Percentiles rank a stretch among this genome's conserved stretches.
phyloP scores from a whole-genome alignment of 1,284 basidiomycete species.

The Papiliotrema nemorosa region DNA sequence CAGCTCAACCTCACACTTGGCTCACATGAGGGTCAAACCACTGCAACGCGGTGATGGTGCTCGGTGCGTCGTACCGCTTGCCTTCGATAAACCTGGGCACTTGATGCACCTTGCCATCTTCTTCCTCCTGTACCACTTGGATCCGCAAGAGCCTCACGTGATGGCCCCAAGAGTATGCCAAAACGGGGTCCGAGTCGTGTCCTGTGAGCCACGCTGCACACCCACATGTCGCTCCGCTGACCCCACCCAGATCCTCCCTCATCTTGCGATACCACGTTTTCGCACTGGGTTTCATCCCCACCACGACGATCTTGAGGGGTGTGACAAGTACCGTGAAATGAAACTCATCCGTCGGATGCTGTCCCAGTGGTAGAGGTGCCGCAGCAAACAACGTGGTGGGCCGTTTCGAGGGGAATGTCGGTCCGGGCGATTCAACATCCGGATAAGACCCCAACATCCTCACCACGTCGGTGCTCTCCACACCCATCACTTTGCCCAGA shows the following conservation, averaged over 20 bases:
- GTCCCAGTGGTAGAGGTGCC: slow-evolving; percentile 78
- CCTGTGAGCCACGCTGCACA: slow-evolving; percentile 72
- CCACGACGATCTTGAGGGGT: slow-evolving; percentile 83
- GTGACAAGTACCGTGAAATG: slow-evolving; percentile 84
- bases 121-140: slow-evolving; percentile 25
- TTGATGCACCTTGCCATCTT: slow-evolving; percentile 12
- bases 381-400: slow-evolving; percentile 69
- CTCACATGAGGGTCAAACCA: slow-evolving; percentile 53
- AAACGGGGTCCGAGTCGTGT: slow-evolving; percentile 56
- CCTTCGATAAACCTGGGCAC: slow-evolving; percentile 44
- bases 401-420: slow-evolving; percentile 43
- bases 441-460: slow-evolving; percentile 91
- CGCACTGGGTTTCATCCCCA: slow-evolving; percentile 86
- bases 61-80: slow-evolving; percentile 39
- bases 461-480: slow-evolving; percentile 91
- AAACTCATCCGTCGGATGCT: slow-evolving; percentile 79
- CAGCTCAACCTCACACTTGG: slow-evolving; percentile 61
- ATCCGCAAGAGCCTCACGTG: slow-evolving; percentile 64
- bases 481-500: slow-evolving; percentile 89
- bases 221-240: slow-evolving; percentile 56
- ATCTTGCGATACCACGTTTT: slow-evolving; percentile 87
- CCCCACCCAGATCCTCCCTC: slow-evolving; percentile 53
- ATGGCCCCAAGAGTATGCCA: slow-evolving; percentile 80
- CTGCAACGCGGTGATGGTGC: slow-evolving; percentile 47
- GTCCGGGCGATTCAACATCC: slow-evolving; percentile 47